These are phyloP conservation scores for Nidularia sp. DNA, from an alignment of 768 basidiomycete species.

Conservation along the genomic window DNA sequence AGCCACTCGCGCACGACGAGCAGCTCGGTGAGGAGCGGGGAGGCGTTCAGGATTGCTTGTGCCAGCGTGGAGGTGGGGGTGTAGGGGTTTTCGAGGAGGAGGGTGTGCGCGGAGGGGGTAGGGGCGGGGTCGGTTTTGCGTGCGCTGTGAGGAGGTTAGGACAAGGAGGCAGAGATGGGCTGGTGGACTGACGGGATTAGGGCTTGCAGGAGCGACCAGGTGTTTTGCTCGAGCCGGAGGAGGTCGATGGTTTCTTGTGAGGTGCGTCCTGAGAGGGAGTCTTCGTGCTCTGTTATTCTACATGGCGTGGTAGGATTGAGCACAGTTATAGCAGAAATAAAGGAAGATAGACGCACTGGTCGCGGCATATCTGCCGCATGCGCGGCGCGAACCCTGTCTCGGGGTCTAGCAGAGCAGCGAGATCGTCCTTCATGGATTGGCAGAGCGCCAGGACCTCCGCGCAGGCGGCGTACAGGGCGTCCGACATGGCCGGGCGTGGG, in stretches of 20 bases:
- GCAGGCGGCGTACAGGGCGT: constrained; percentile 57
- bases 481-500: constrained; percentile 19
- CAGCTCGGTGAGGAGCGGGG: constrained; percentile 68
- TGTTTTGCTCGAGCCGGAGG: constrained; percentile 70
- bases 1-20: constrained; percentile 87
- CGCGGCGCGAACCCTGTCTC: constrained; percentile 69
- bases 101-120: constrained; percentile 43
- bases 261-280: constrained; percentile 21
- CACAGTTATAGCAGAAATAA: background rate
- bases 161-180: background rate
- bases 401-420: constrained; percentile 60
- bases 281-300: constrained; percentile 53
- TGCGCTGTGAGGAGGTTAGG: constrained; percentile 33
- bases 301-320: background rate
- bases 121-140: constrained; percentile 58
- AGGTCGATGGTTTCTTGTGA: constrained; percentile 55
- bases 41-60: constrained; percentile 65
- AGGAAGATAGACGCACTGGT: constrained; percentile 43
- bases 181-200: constrained; percentile 61
- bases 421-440: constrained; percentile 53
- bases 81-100: constrained; percentile 75
- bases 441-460: constrained; percentile 63
- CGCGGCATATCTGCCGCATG: constrained; percentile 44
- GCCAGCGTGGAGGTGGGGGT: constrained; percentile 75
- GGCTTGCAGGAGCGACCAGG: constrained; percentile 78